phyloP scores from a whole-genome alignment of 2,329 filamentous ascomycete genomes.

The Ceratocystiopsis minuta region DNA sequence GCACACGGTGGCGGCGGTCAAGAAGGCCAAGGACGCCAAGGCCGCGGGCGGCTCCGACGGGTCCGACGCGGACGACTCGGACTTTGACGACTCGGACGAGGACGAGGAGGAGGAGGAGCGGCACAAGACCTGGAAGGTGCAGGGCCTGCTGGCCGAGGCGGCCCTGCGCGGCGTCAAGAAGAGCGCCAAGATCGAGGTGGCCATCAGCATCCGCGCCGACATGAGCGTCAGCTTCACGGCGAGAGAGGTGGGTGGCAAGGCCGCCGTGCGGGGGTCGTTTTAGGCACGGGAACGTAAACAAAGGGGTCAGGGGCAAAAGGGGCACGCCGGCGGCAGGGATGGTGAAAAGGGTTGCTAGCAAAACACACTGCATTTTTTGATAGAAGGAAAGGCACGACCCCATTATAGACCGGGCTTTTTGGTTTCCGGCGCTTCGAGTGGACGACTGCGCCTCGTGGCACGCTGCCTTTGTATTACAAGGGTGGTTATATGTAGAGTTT shows the following conservation, averaged over 20 bases:
- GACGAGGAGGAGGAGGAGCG: constrained; percentile 78
- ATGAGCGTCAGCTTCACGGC: constrained; percentile 63
- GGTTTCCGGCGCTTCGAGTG: too few species aligned
- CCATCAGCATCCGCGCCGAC: constrained; percentile 71
- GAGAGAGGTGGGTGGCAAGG: constrained; percentile 74
- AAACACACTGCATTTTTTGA: too few species aligned
- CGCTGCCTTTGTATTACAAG: too few species aligned
- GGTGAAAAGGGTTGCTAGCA: too few species aligned
- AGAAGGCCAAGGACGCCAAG: constrained; percentile 50
- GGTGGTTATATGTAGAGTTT: too few species aligned
- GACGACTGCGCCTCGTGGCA: too few species aligned
- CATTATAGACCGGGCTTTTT: too few species aligned
- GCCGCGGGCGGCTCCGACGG: constrained; percentile 51
- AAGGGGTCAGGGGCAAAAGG: background rate
- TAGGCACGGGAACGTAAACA: background rate
- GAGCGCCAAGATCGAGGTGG: constrained; percentile 80
- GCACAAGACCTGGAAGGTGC: constrained; percentile 85
- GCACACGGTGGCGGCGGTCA: constrained; percentile 62
- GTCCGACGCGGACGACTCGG: constrained; percentile 37
- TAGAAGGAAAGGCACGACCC: too few species aligned
- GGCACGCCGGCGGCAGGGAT: too few species aligned
- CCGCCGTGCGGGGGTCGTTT: constrained; percentile 49
- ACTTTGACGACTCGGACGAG: constrained; percentile 48
- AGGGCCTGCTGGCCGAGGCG: constrained; percentile 66
- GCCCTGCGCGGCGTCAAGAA: constrained; percentile 73